phyloP scores from a whole-genome alignment of 495 filamentous ascomycete species.

The Patellaria atrata region DNA sequence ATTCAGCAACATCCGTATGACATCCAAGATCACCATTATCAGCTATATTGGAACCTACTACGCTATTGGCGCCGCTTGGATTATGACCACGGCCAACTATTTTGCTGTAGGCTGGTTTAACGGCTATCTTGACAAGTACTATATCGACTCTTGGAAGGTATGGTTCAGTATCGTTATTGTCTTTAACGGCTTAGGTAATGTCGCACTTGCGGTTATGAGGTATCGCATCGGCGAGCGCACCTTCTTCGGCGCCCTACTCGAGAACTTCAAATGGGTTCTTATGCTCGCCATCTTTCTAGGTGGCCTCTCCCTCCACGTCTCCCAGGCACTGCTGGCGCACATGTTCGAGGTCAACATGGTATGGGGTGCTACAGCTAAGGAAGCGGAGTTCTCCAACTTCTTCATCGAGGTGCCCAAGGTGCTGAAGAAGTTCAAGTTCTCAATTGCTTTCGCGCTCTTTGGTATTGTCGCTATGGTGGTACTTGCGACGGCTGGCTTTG shows the following conservation, averaged over 20 bases:
- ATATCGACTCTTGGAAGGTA: conserved; percentile 32
- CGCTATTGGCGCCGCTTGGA: conserved; percentile 65
- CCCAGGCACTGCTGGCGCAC: conserved; percentile 32
- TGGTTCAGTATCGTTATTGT: conserved; percentile 32
- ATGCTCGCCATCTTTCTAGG: conserved; percentile 37
- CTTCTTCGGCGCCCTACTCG: conserved; percentile 23
- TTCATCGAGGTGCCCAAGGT: conserved; percentile 71
- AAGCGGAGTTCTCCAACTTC: conserved; percentile 59
- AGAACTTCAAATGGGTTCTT: conserved; percentile 30
- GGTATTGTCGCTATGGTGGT: conserved; percentile 53
- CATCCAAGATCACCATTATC: conserved; percentile 66
- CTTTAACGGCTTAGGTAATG: conserved; percentile 35
- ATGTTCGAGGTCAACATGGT: conserved; percentile 37
- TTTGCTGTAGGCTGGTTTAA: conserved; percentile 49
- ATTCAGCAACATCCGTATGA: conserved; percentile 58
- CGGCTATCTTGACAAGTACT: conserved; percentile 34
- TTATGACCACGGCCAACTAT: conserved; percentile 63
- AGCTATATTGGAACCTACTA: conserved; percentile 79
- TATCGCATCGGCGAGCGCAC: conserved; percentile 31
- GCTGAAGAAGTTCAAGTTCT: conserved; percentile 62
- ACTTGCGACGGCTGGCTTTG: conserved; percentile 45
- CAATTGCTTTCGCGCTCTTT: conserved; percentile 47
- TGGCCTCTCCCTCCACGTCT: conserved; percentile 34
- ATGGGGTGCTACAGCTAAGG: conserved; percentile 37
- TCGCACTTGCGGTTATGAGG: conserved; percentile 33